Conservation (phyloP, 1,139 yeast species). For the Saccharomycopsis crataegensis region DNA sequence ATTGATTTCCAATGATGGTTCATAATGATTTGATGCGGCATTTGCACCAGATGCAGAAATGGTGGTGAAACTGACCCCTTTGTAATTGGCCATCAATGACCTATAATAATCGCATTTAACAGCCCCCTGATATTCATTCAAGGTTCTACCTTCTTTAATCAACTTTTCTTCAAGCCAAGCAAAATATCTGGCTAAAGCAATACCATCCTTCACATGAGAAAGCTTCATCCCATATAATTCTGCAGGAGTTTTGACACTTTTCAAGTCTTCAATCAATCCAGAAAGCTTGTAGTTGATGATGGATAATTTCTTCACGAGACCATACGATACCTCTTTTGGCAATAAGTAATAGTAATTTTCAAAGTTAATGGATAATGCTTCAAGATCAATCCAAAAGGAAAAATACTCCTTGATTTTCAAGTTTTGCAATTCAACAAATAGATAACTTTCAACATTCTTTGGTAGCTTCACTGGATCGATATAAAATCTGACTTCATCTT, state of each 20-base stretch:
- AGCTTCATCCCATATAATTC: conserved; percentile 71
- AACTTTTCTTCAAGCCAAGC: conserved; percentile 81
- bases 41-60: conserved; percentile 91
- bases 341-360: conserved; percentile 40
- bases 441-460: conserved; percentile 31
- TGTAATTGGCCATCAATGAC: conserved; percentile 49
- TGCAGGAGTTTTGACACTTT: conserved; percentile 64
- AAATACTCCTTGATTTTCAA: conserved; percentile 45
- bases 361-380: conserved; percentile 30
- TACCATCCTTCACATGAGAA: conserved; percentile 88
- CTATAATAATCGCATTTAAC: conserved; percentile 59
- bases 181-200: conserved; percentile 69
- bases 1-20: conserved; percentile 59
- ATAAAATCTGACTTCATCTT: conserved; percentile 40
- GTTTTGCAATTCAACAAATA: conserved; percentile 26
- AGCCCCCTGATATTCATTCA: conserved; percentile 79
- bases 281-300: conserved; percentile 31
- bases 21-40: conserved; percentile 89
- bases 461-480: conserved; percentile 34
- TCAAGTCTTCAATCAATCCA: conserved; percentile 58
- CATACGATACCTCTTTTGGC: conserved; percentile 76
- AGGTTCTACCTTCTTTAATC: conserved; percentile 41
- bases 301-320: conserved; percentile 51
- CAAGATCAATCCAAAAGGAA: conserved; percentile 48
- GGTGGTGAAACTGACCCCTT: conserved; percentile 84